Conservation (phyloP, 2,329 filamentous ascomycete genomes). For the Pyrenophora tritici-repentis region DNA sequence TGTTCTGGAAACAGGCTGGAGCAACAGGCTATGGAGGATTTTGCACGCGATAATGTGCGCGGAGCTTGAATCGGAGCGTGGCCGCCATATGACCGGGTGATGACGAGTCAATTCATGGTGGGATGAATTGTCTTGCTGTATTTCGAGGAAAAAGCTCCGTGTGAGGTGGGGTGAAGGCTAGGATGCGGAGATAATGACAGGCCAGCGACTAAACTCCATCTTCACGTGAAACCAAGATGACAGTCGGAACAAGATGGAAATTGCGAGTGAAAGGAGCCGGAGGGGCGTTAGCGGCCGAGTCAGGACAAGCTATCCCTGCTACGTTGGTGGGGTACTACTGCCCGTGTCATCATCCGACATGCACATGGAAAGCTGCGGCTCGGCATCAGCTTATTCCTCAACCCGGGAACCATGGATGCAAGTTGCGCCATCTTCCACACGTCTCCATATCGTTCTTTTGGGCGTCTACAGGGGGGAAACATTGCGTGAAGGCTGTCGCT, state of each 20-base stretch:
- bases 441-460: neutral
- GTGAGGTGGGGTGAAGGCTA: slow-evolving; percentile 11
- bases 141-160: too few relatives aligned
- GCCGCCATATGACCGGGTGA: slow-evolving; percentile 19
- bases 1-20: slow-evolving; percentile 12
- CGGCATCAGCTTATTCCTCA: slow-evolving; percentile 17
- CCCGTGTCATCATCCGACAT: slow-evolving; percentile 16
- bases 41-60: slow-evolving; percentile 15
- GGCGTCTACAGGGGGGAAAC: neutral
- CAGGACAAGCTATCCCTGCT: slow-evolving; percentile 11
- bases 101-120: slow-evolving; percentile 5
- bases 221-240: slow-evolving; percentile 12
- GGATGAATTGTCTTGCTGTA: neutral
- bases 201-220: slow-evolving; percentile 10
- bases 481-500: slow-evolving; percentile 10
- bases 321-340: slow-evolving; percentile 11
- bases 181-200: slow-evolving; percentile 11
- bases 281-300: slow-evolving; percentile 12
- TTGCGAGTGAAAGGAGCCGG: slow-evolving; percentile 14
- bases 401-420: slow-evolving; percentile 10
- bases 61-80: slow-evolving; percentile 7
- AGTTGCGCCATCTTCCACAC: slow-evolving; percentile 2
- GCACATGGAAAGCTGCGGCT: slow-evolving; percentile 22
- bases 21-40: slow-evolving; percentile 3
- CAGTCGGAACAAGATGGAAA: neutral